Base-by-base conservation (phyloP, 225 moss, liverwort and hornwort genomes). In the Antitrichia curtipendula region DNA sequence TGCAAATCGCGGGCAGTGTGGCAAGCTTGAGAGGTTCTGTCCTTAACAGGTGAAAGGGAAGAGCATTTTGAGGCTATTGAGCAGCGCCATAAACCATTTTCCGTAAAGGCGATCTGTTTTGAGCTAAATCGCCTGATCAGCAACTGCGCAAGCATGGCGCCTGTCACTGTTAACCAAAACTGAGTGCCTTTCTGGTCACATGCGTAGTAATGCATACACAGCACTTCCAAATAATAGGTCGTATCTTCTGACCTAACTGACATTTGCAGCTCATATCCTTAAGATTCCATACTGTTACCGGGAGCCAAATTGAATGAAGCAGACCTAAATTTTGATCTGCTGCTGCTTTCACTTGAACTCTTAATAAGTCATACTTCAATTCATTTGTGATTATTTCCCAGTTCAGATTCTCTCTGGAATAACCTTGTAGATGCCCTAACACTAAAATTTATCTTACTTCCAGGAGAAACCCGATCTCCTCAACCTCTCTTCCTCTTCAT, bases 61-160 rank as follows among this genome's bases (percentile, higher is more conserved):
- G 45, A 82, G 24, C 50, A 85, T 34, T 82, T 86, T 8, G 82
- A 83, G 47, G 87, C 53, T 54, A 84, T 53, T 36, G 86, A 74
- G 78, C 59, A 91, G 75, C 62, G 88, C 83, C 84, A 84, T 17
- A 90, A 64, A 36, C 69, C n/a, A 75, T 74, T 85, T 78, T 68
- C 68, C 69, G 80, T 19, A 18, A 82, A 57, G 76, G 62, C 56
- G 65, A 85, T 76, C 47, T 88, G 78, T 82, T 90, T 84, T 88
- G 84, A 90, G 68, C 82, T 84, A 75, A 81, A 52, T 61, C 61
- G 78, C 88, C 73, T 88, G 40, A 87, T 80, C 43, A 91, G 74
- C 54, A 91, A 84, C 72, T 88, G 90, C 41, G 91, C 90, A 88
- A 90, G 91, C 91, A 90, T 91, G 78, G 86, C 54, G 81, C 69